Evolutionary conservation across 495 filamentous ascomycete species (phyloP), one percentile per base, ranked within the genome.

Genomic region (Podospora pseudopauciseta): DNA sequence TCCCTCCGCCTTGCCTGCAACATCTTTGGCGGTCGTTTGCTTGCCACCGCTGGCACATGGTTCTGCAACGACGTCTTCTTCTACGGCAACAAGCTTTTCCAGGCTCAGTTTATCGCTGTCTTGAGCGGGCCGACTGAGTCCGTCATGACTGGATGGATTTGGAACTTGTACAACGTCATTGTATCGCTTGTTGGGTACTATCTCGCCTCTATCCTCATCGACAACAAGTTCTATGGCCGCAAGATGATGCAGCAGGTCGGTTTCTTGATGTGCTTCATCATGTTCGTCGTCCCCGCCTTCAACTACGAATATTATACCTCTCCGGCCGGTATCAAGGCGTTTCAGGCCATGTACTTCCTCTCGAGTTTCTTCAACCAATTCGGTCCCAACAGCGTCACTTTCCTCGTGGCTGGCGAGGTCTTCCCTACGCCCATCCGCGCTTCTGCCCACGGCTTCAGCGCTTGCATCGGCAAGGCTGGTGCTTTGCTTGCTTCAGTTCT

Each of bases 31-130:
- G 87, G 88, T 60, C 92, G 93, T 61, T 79, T 96, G 32, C 74
- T 97, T n/a, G 93, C 92, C 19, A 96, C 93, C 30, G 87, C 91
- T 30, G 89, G 89, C 61, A 85, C 86, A 18, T 97, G 93, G 93
- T 97, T 91, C 77, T 88, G 86, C 81, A 97, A 96, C 76, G 93
- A 96, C 77, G 87, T 97, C 20, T 96, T 97, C 86, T 97, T 97
- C 82, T 97, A 97, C 79, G 93, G 93, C 71, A 97, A 96, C 90
- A 96, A 96, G 86, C 89, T 97, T 53, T 97, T 97, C 85, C 92
- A 96, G 80, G 75, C 78, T 70, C 86, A 93, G 75, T 97, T 97
- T 78, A 96, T 96, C 75, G 79, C 72, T 1, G 89, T 91, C 73
- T 87, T 96, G 66, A 88, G 87, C 65, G 72, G 79, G 39, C 81